These are phyloP conservation scores for Lasiodiplodia hormozganensis DNA, from an alignment of 2,329 filamentous ascomycete species.

Conservation along the genomic window DNA sequence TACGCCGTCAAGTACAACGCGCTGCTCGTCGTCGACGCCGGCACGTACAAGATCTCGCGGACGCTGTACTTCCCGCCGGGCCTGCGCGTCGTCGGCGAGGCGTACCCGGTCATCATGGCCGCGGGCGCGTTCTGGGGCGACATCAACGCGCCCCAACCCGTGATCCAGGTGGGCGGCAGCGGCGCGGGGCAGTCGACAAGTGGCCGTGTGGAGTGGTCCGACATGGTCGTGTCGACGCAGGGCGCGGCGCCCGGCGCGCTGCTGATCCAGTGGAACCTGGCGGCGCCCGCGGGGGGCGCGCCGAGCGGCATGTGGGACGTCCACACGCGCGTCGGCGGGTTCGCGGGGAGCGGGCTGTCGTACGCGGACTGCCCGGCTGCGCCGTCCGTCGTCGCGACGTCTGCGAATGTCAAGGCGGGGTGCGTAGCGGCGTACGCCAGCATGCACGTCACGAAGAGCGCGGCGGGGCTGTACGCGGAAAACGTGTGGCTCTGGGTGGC, in stretches of 20 bases:
- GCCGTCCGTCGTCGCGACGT: constrained; percentile 63
- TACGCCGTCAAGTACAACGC: constrained; percentile 61
- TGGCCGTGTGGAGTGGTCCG: constrained; percentile 73
- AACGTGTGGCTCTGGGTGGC: constrained; percentile 94
- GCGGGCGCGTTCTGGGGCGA: constrained; percentile 61
- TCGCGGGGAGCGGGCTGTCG: constrained; percentile 78
- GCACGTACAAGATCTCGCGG: constrained; percentile 61
- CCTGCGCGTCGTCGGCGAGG: constrained; percentile 82
- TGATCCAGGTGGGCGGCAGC: constrained; percentile 71
- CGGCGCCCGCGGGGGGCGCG: no score
- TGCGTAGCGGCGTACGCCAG: constrained; percentile 75
- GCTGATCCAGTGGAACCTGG: constrained; percentile 76
- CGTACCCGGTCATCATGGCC: constrained; percentile 84
- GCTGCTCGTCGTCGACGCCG: constrained; percentile 65
- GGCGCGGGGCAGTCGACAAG: constrained; percentile 47
- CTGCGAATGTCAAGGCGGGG: constrained; percentile 58
- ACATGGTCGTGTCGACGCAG: constrained; percentile 73
- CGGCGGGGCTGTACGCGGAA: constrained; percentile 74
- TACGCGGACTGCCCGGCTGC: constrained; percentile 79
- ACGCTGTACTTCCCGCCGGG: constrained; percentile 68
- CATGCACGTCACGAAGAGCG: constrained; percentile 58
- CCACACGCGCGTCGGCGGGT: constrained; percentile 83
- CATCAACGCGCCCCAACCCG: constrained; percentile 65
- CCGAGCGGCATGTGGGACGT: constrained; percentile 84
- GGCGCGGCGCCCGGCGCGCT: constrained; percentile 72